phyloP scores from a whole-genome alignment of 805 yeast genomes.

The Metschnikowia sp. region DNA sequence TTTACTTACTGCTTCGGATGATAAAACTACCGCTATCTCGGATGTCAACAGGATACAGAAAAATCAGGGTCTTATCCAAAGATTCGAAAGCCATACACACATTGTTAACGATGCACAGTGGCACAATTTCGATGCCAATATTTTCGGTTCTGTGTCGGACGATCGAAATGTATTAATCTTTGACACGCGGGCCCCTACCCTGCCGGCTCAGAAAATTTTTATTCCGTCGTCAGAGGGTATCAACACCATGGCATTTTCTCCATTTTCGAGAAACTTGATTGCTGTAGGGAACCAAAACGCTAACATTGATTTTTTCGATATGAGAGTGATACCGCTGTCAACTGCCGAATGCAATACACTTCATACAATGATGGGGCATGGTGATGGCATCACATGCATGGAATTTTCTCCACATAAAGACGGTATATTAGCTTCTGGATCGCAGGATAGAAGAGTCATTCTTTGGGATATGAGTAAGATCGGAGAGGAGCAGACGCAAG shows the following conservation, averaged over 20 bases:
- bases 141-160: slow-evolving; percentile 74
- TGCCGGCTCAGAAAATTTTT: slow-evolving; percentile 25
- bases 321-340: slow-evolving; percentile 30
- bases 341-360: slow-evolving; percentile 31
- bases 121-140: slow-evolving; percentile 49
- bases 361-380: slow-evolving; percentile 80
- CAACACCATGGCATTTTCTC: slow-evolving; percentile 65
- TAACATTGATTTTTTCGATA: slow-evolving; percentile 62
- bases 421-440: slow-evolving; percentile 73
- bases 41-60: slow-evolving; percentile 32
- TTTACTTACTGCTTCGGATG: slow-evolving; percentile 64
- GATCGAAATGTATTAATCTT: slow-evolving; percentile 54
- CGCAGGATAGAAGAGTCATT: slow-evolving; percentile 72
- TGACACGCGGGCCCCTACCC: slow-evolving; percentile 45
- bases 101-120: slow-evolving; percentile 77
- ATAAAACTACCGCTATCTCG: slow-evolving; percentile 59
- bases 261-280: slow-evolving; percentile 53
- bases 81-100: slow-evolving; percentile 40
- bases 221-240: slow-evolving; percentile 39
- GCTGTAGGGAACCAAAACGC: slow-evolving; percentile 73
- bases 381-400: slow-evolving; percentile 63
- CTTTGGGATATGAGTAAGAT: slow-evolving; percentile 78
- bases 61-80: slow-evolving; percentile 3
- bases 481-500: slow-evolving; percentile 82
- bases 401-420: slow-evolving; percentile 79